phyloP scores from a whole-genome alignment of 495 filamentous ascomycete genomes.

The Podospora didyma region DNA sequence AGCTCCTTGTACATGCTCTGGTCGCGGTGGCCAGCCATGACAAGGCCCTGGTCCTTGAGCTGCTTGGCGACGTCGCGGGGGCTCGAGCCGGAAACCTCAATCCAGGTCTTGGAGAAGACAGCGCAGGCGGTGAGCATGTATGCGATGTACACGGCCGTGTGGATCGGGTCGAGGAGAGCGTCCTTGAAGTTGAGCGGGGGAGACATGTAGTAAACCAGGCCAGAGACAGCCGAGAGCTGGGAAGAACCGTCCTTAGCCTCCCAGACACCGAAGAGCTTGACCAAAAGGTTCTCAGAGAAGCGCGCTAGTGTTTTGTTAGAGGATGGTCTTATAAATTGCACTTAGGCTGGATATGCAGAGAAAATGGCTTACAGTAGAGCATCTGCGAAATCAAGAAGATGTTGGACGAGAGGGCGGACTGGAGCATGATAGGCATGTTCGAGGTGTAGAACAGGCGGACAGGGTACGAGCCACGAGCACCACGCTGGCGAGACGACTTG shows the following conservation, averaged over 20 bases:
- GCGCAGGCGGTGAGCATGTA: slow-evolving; percentile 98
- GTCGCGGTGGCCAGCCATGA: slow-evolving; percentile 99
- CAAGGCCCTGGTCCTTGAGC: slow-evolving; percentile 97
- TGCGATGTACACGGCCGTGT: slow-evolving; percentile 90
- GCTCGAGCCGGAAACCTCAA: slow-evolving; percentile 96
- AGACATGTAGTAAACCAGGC: slow-evolving; percentile 99
- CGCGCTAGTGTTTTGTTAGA: slow-evolving; percentile 34
- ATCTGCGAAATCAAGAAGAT: slow-evolving; percentile 98
- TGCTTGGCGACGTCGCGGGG: slow-evolving; percentile 99
- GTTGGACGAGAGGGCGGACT: slow-evolving; percentile 96
- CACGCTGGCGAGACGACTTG: slow-evolving; percentile 98
- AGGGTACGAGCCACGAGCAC: slow-evolving; percentile 83
- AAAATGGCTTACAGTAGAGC: slow-evolving; percentile 65
- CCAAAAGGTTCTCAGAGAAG: slow-evolving; percentile 97
- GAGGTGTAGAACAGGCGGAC: slow-evolving; percentile 83
- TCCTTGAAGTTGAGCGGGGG: slow-evolving; percentile 97
- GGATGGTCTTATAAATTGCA: too few relatives aligned
- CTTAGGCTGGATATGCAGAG: too few relatives aligned
- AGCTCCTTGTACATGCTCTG: slow-evolving; percentile 99
- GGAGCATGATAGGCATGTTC: slow-evolving; percentile 99
- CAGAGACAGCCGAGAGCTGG: slow-evolving; percentile 87
- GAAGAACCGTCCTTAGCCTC: slow-evolving; percentile 94
- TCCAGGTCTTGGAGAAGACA: slow-evolving; percentile 99
- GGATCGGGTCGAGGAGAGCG: slow-evolving; percentile 90
- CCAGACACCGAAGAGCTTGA: slow-evolving; percentile 96